Percentiles rank a stretch among this genome's conserved stretches.
Evolutionary conservation across 345 rosid species (phyloP).

Genomic region (Kernera saxatilis): DNA sequence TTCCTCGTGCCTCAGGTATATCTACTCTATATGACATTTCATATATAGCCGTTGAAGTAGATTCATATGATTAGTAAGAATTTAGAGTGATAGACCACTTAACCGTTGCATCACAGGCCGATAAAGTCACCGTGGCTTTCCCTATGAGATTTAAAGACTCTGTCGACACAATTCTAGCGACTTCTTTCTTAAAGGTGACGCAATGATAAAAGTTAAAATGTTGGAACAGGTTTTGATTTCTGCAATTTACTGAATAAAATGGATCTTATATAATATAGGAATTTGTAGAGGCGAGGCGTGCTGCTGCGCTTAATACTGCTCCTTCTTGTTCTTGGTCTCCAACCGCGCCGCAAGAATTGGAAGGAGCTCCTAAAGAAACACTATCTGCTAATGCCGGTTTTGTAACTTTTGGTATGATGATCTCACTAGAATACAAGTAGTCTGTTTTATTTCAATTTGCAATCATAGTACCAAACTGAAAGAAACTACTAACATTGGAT

Average conservation of each 20-base stretch:
- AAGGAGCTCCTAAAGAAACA: slow-evolving; percentile 68
- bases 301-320: slow-evolving; percentile 72
- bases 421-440: background rate
- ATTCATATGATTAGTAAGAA: background rate
- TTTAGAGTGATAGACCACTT: slow-evolving; percentile 1
- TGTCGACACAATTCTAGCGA: slow-evolving; percentile 69
- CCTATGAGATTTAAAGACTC: slow-evolving; percentile 96
- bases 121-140: slow-evolving; percentile 76
- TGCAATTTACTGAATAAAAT: background rate
- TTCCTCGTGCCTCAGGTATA: slow-evolving; percentile 79
- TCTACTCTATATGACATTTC: background rate
- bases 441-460: background rate
- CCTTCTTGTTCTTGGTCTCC: slow-evolving; percentile 87
- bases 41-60: background rate
- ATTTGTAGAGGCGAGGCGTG: slow-evolving; percentile 86
- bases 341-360: slow-evolving; percentile 63
- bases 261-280: slow-evolving; percentile 45
- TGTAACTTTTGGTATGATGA: slow-evolving; percentile 76
- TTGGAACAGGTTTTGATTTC: background rate
- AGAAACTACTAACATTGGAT: slow-evolving; percentile 5
- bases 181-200: slow-evolving; percentile 89
- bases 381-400: slow-evolving; percentile 91
- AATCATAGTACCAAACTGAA: background rate
- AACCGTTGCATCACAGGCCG: slow-evolving; percentile 48
- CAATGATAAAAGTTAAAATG: background rate